Base-by-base conservation (phyloP, 495 filamentous ascomycete genomes). In the Aspergillus kassunensis region DNA sequence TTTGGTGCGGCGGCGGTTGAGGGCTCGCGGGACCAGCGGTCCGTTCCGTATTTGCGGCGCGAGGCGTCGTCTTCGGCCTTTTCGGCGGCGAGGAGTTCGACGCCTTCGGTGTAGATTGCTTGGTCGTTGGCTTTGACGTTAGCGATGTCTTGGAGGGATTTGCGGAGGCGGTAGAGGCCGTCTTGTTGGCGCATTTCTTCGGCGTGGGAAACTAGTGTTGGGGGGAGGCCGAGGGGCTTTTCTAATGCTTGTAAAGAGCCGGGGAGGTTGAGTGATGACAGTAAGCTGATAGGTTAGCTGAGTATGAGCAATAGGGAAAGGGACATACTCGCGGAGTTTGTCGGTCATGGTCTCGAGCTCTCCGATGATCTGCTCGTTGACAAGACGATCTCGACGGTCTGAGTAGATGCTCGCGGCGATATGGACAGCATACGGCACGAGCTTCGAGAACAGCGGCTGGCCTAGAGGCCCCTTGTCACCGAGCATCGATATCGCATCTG, bases 131-230 rank as follows among this genome's bases (percentile, higher is more conserved):
- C 67, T 62, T 91, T 93, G 30, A 97, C 75, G 64, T 89, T 96
- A 31, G 87, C 82, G 6, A 89, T 95, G 59, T 97, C 91, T 6
- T 86, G 83, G 35, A 97, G 87, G 13, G 88, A 87, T 21, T 82
- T 79, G 40, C 85, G 79, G 3, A 98, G 66, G 15, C 84, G 76
- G 53, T 85, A 80, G 16, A 92, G 66, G 0, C 92, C 92, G 61
- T 95, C 89, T 57, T 90, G 88, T 63, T 97, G 92, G n/a, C 89
- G 80, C 44, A 98, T 85, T 60, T 97, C 93, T 58, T 98, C 95
- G 8, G 93, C 93, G 60, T 97, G 93, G 10, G 91, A 85, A 8
- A 88, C 79, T 3, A 98, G 68, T 0, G 80, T 85, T 6, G 88
- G 87, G 1, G 93, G 93, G n/a, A 98, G 69, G 0, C 93, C 93